Conservation (phyloP, 805 yeast genomes). For the Debaryomyces hansenii region DNA sequence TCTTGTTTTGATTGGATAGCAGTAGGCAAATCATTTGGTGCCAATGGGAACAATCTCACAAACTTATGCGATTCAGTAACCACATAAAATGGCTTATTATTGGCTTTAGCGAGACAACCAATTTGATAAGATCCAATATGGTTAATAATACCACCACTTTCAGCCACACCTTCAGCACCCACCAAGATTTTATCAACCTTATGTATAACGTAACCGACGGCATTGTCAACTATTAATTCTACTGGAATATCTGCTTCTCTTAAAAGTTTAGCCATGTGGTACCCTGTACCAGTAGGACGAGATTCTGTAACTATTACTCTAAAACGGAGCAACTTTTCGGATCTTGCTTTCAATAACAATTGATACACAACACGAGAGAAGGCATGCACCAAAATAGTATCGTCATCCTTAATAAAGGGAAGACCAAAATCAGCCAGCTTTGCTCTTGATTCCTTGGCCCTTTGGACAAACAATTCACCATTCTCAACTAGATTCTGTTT, state of each 20-base stretch:
- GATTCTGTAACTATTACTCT: slow-evolving; percentile 92
- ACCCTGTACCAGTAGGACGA: slow-evolving; percentile 77
- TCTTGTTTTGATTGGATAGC: slow-evolving; percentile 26
- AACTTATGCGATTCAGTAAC: slow-evolving; percentile 95
- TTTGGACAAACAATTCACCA: slow-evolving; percentile 85
- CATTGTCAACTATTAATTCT: slow-evolving; percentile 83
- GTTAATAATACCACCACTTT: slow-evolving; percentile 96
- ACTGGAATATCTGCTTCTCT: slow-evolving; percentile 80
- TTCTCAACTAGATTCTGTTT: slow-evolving; percentile 85
- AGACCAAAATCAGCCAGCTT: slow-evolving; percentile 86
- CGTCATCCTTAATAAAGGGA: slow-evolving; percentile 91
- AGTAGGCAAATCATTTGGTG: slow-evolving; percentile 85
- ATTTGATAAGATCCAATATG: slow-evolving; percentile 93
- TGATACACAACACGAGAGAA: slow-evolving; percentile 86
- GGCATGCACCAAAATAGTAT: slow-evolving; percentile 85
- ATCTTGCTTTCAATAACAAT: slow-evolving; percentile 71
- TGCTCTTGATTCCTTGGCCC: slow-evolving; percentile 88
- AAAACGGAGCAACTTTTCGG: slow-evolving; percentile 73
- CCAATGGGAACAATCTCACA: slow-evolving; percentile 91
- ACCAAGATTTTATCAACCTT: slow-evolving; percentile 90
- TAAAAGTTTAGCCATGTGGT: slow-evolving; percentile 66
- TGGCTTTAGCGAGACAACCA: slow-evolving; percentile 86
- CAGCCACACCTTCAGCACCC: slow-evolving; percentile 99
- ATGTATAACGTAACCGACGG: slow-evolving; percentile 90
- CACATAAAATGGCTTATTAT: slow-evolving; percentile 91